Evolutionary conservation across 73 alveolate species (phyloP), one percentile per base, ranked within the genome.

Genomic region (Effrenium voratum): DNA sequence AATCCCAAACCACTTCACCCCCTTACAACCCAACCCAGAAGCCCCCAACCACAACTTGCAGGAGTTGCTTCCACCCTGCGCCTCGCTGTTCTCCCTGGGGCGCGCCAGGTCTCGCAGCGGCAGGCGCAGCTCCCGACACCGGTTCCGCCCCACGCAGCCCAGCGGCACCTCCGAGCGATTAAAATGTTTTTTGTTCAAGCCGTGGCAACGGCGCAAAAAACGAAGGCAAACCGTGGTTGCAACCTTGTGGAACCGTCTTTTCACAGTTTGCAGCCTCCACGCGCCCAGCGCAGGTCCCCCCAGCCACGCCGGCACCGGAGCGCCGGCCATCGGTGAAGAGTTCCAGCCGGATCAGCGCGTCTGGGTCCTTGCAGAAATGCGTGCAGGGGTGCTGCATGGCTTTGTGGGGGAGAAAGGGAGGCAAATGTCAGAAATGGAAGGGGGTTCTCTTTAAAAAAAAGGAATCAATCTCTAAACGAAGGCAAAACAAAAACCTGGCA

Each of bases 161-260:
- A 90, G 75, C 40, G 96, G 96, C 96, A 90, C 96, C 44, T 90
- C 96, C 96, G 68, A 86, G 19, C 96, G 85, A 13, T n/a, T n/a
- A n/a, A n/a, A n/a, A n/a, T n/a, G n/a, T n/a, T n/a, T n/a, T n/a
- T n/a, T n/a, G n/a, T n/a, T n/a, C n/a, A n/a, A n/a, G n/a, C n/a
- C n/a, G n/a, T n/a, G n/a, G n/a, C n/a, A n/a, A n/a, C n/a, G n/a
- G n/a, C n/a, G n/a, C n/a, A n/a, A n/a, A n/a, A n/a, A n/a, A n/a
- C n/a, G n/a, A n/a, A n/a, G n/a, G n/a, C n/a, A n/a, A n/a, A n/a
- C n/a, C n/a, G n/a, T n/a, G n/a, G n/a, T n/a, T n/a, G n/a, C n/a
- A n/a, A n/a, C n/a, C n/a, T n/a, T n/a, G n/a, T n/a, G n/a, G n/a
- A n/a, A n/a, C n/a, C n/a, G n/a, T n/a, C n/a, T n/a, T n/a, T n/a